phyloP scores from a whole-genome alignment of 2,329 filamentous ascomycete species.

The Colletotrichum paranaense region DNA sequence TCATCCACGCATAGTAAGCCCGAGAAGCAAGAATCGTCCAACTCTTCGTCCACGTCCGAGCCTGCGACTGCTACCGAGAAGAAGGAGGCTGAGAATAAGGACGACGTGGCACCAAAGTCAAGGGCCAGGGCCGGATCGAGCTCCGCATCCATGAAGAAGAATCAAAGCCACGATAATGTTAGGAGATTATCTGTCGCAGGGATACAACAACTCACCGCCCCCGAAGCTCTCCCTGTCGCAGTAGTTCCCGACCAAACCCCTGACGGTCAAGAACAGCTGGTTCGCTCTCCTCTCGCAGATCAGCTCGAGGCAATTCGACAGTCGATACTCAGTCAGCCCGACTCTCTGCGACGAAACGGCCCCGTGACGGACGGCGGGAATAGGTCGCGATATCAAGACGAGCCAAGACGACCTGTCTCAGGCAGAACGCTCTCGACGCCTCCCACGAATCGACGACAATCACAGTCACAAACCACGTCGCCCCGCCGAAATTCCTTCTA shows the following conservation, averaged over 20 bases:
- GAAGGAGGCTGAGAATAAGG: constrained; percentile 2
- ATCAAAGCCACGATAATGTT: constrained; percentile 54
- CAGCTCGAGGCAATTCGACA: constrained; percentile 44
- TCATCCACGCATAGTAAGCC: constrained; percentile 30
- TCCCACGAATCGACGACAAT: constrained; percentile 56
- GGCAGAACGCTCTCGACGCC: constrained; percentile 64
- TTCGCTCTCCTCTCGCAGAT: constrained; percentile 46
- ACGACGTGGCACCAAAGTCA: constrained; percentile 1
- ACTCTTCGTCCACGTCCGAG: constrained; percentile 26
- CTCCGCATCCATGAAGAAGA: constrained; percentile 38
- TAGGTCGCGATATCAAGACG: constrained; percentile 40
- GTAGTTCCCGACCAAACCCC: constrained; percentile 51
- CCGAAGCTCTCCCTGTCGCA: constrained; percentile 68
- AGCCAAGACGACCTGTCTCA: constrained; percentile 48
- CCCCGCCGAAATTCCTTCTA: constrained; percentile 64
- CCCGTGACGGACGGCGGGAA: constrained; percentile 40
- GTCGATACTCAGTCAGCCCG: constrained; percentile 43
- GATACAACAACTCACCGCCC: constrained; percentile 68
- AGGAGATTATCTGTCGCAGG: constrained; percentile 68
- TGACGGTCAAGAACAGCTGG: constrained; percentile 52
- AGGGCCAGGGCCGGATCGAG: constrained; percentile 25
- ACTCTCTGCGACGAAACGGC: constrained; percentile 41
- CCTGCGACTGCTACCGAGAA: constrained; percentile 17
- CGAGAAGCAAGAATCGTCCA: constrained; percentile 17
- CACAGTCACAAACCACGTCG: constrained; percentile 44